Percentiles rank a stretch among this genome's conserved stretches.
Evolutionary conservation across 2,329 filamentous ascomycete species (phyloP).

Genomic region (Erysiphe pulchra): DNA sequence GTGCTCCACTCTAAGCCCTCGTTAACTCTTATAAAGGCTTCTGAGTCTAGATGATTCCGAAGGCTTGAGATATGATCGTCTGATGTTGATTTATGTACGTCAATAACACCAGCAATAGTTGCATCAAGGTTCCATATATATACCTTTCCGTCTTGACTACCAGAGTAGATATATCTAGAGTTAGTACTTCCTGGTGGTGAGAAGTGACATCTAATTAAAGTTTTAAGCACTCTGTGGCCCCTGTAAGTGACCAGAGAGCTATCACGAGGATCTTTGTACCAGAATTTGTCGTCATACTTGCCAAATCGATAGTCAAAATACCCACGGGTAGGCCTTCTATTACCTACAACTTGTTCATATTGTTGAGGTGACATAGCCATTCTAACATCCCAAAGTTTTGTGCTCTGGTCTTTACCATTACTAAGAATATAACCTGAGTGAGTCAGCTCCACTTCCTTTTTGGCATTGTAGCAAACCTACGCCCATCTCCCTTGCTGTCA

Average conservation of each 20-base stretch:
- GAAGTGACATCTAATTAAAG: slow-evolving; percentile 86
- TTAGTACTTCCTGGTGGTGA: slow-evolving; percentile 68
- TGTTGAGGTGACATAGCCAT: slow-evolving; percentile 58
- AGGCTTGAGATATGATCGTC: slow-evolving; percentile 17
- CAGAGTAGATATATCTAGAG: slow-evolving; percentile 78
- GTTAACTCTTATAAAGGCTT: too few species aligned
- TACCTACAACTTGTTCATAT: slow-evolving; percentile 29
- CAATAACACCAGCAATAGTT: slow-evolving; percentile 50
- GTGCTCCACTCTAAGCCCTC: slow-evolving; percentile 25
- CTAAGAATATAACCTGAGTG: slow-evolving; percentile 46
- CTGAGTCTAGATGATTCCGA: slow-evolving; percentile 3
- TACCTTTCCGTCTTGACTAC: slow-evolving; percentile 69
- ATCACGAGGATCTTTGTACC: slow-evolving; percentile 39
- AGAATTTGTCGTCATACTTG: slow-evolving; percentile 43
- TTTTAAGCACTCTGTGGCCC: slow-evolving; percentile 69
- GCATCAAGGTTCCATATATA: slow-evolving; percentile 89
- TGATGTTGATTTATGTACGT: slow-evolving; percentile 47
- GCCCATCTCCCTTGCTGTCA: slow-evolving; percentile 42
- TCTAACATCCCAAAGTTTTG: slow-evolving; percentile 89
- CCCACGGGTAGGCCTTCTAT: slow-evolving; percentile 24
- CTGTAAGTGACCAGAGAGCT: slow-evolving; percentile 73
- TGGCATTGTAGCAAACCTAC: slow-evolving; percentile 11
- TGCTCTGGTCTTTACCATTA: slow-evolving; percentile 88
- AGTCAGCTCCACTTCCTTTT: background rate
- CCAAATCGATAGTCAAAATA: slow-evolving; percentile 55